phyloP scores from a whole-genome alignment of 2,329 filamentous ascomycete species.

The Xylariaceae sp. region DNA sequence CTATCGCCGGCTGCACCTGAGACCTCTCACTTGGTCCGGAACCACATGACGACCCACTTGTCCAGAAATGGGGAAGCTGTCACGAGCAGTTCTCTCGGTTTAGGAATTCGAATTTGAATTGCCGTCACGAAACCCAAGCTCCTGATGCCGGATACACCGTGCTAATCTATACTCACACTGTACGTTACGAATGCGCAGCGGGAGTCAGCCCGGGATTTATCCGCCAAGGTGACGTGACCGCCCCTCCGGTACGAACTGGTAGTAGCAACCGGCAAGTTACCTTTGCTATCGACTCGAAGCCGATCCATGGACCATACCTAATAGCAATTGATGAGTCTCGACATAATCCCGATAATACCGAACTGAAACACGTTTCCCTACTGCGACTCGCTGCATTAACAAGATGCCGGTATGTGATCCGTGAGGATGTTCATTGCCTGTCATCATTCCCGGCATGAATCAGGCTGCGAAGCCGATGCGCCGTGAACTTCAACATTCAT shows the following conservation, averaged over 20 bases:
- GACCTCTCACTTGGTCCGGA: too few species aligned
- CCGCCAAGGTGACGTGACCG: conserved; percentile 12
- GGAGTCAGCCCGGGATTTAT: conserved; percentile 10
- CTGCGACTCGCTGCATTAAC: conserved; percentile 30
- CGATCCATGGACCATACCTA: neutral
- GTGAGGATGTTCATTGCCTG: conserved; percentile 6
- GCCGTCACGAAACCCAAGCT: too few species aligned
- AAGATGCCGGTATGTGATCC: conserved; percentile 43
- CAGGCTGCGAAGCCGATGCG: conserved; percentile 1
- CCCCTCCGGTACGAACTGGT: neutral
- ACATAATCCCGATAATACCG: conserved; percentile 10
- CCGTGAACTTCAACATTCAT: neutral
- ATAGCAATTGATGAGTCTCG: neutral
- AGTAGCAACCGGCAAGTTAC: too few species aligned
- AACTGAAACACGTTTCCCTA: conserved; percentile 22
- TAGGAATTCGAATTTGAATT: too few species aligned
- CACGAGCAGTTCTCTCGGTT: too few species aligned
- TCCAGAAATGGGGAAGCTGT: too few species aligned
- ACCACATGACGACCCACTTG: too few species aligned
- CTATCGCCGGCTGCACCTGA: too few species aligned
- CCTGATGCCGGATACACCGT: too few species aligned
- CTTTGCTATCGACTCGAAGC: conserved; percentile 10
- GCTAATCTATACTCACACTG: neutral
- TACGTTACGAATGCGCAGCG: neutral
- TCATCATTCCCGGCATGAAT: neutral